phyloP scores from a whole-genome alignment of 2,329 filamentous ascomycete species.

The Beauveria scarabaeidicola region DNA sequence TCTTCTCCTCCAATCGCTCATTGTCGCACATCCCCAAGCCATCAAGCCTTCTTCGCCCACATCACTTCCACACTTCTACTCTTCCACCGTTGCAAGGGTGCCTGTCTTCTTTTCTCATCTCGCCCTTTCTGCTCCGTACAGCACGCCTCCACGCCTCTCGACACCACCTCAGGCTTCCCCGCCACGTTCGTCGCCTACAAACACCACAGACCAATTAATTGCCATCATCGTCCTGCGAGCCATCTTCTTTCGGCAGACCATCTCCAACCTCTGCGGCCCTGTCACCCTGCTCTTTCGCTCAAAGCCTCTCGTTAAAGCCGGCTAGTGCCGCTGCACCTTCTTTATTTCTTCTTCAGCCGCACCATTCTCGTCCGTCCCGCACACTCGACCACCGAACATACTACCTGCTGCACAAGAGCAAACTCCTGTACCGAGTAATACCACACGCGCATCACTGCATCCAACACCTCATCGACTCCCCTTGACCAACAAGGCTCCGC shows the following conservation, averaged over 20 bases:
- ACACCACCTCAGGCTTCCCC: neutral
- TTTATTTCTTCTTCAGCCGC: conserved; percentile 1
- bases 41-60: neutral
- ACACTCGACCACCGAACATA: neutral
- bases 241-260: neutral
- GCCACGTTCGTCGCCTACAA: neutral
- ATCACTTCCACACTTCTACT: neutral
- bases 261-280: neutral
- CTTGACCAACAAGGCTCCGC: conserved; percentile 2
- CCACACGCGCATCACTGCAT: neutral
- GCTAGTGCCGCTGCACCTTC: conserved; percentile 2
- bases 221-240: neutral
- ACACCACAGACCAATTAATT: neutral
- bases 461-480: neutral
- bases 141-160: neutral
- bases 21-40: neutral
- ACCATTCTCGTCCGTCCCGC: neutral
- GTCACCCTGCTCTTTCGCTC: neutral
- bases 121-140: neutral
- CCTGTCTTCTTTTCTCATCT: neutral
- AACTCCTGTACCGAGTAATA: neutral
- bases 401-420: neutral
- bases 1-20: neutral
- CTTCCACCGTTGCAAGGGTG: neutral
- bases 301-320: neutral